Evolutionary conservation across 495 filamentous ascomycete genomes (phyloP), one percentile per base, ranked within the genome.

Genomic region (Penicillium turbatum): DNA sequence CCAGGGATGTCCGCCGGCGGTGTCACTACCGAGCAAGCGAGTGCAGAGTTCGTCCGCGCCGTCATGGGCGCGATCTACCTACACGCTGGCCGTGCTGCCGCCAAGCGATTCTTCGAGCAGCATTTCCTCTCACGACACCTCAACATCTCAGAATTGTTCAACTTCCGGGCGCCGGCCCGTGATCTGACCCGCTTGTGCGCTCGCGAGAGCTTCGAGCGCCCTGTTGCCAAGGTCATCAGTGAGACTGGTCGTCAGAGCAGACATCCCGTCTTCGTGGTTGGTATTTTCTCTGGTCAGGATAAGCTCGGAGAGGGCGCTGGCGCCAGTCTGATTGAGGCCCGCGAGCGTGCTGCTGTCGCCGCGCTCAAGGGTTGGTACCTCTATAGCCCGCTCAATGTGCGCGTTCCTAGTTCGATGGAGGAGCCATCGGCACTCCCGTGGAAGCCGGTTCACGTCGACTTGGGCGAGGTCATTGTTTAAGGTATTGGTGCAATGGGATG

Each of bases 291-390:
- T 36, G 95, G 92, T 17, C 70, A 79, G 51, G 90, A 97, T 63
- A 87, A 89, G 79, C 75, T 98, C 42, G 92, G 93, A 48, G 92
- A 97, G 71, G 95, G 83, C 29, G 74, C 82, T 52, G 93, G 86
- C 32, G 69, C 81, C 44, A 88, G 79, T 71, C 74, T 97, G 52
- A 71, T 88, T 51, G 82, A 89, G 68, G 92, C 88, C 48, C 83
- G 88, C 57, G 76, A 78, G 39, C 78, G 88, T 63, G 93, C 93
- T 12, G 81, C 90, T 36, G 87, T 92, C 41, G 82, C 86, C 46
- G 83, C 92, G 15, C 74, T 98, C 59, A 95, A 95, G 77, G 78
- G 82, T 15, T 98, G 95, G 95, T 98, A 97, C 71, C 76, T 97
- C 51, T 98, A 98, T 71, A 88, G 82, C 67, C 93, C 93, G 10